These are phyloP conservation scores for Coemansia sp. DNA, from an alignment of 192 early-diverging fungal genomes.

Conservation along the genomic window DNA sequence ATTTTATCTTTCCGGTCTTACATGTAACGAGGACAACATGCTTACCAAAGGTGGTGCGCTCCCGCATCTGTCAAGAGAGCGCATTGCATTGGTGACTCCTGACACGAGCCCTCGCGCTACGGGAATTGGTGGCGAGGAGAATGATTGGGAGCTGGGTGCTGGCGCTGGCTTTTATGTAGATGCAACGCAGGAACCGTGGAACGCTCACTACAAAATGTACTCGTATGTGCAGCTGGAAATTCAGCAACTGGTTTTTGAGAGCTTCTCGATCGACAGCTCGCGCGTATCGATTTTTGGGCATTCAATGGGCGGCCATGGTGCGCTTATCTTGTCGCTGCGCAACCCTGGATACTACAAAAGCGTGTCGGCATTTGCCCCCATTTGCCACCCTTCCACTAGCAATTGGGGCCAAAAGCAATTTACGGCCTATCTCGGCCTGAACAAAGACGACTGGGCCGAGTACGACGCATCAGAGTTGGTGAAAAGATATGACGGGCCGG, in stretches of 20 bases:
- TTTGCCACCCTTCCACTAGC: conserved; percentile 69
- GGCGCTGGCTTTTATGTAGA: conserved; percentile 72
- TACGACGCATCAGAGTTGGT: conserved; percentile 79
- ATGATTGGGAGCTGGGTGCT: conserved; percentile 50
- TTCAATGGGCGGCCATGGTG: conserved; percentile 90
- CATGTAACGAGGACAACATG: conserved; percentile 88
- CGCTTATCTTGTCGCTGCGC: conserved; percentile 72
- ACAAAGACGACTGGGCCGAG: conserved; percentile 58
- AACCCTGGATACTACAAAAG: conserved; percentile 70
- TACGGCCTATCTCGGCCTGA: conserved; percentile 68
- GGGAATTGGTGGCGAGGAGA: conserved; percentile 71
- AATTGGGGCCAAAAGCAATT: conserved; percentile 84
- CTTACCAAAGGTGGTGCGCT: conserved; percentile 79
- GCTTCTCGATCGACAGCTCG: conserved; percentile 61
- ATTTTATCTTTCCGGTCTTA: conserved; percentile 81
- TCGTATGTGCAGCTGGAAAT: conserved; percentile 78
- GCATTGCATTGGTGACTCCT: conserved; percentile 76
- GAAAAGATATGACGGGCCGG: conserved; percentile 49
- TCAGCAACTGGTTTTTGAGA: conserved; percentile 56
- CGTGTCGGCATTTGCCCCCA: conserved; percentile 82
- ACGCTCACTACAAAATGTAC: conserved; percentile 79
- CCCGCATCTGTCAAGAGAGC: conserved; percentile 61
- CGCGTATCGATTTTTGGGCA: conserved; percentile 70
- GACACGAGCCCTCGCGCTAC: conserved; percentile 83
- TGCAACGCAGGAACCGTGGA: conserved; percentile 76